Evolutionary conservation across 345 rosid species (phyloP), one percentile per base, ranked within the genome.

Genomic region (Salix exigua): DNA sequence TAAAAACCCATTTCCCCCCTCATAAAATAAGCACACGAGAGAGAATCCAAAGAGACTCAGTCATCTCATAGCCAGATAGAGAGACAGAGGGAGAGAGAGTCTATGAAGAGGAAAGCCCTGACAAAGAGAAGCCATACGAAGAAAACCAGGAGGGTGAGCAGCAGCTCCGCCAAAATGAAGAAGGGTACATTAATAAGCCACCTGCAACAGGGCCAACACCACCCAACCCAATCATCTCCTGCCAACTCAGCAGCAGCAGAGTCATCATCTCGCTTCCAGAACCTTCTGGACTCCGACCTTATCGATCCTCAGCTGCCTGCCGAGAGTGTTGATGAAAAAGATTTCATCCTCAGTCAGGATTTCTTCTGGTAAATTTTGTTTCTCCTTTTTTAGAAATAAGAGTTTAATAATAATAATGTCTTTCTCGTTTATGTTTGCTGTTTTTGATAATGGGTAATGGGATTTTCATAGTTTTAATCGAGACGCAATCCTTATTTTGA

Each of bases 271-370:
- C 77, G 66, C 68, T 88, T 83, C 78, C 89, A 80, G 81, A 83
- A 81, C 80, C 77, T 82, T 74, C 80, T 81, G 21, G 91, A 88
- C 7, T 86, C 90, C 30, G 89, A 79, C 53, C 78, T 81, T n/a
- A 64, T 81, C 68, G 76, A 82, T 48, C 72, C 58, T 44, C 78
- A 44, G 67, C 71, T 74, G 85, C 64, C 70, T 28, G 38, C 79
- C 26, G 55, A 77, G 31, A 79, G 77, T 70, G 77, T 73, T n/a
- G 86, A 88, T 25, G 95, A 90, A 31, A 86, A 81, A 70, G 93
- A 91, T 64, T 90, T 84, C 82, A 93, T 96, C 63, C 99, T 96
- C 78, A 96, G 97, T 35, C 98, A 96, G 85, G 99, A 92, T 58
- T 92, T 96, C 83, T 96, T 96, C 85, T 96, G 99, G 99, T 96